Evolutionary conservation across 352 stramenopile species (phyloP), one percentile per base, ranked within the genome.

Genomic region (Phytopythium vexans): DNA sequence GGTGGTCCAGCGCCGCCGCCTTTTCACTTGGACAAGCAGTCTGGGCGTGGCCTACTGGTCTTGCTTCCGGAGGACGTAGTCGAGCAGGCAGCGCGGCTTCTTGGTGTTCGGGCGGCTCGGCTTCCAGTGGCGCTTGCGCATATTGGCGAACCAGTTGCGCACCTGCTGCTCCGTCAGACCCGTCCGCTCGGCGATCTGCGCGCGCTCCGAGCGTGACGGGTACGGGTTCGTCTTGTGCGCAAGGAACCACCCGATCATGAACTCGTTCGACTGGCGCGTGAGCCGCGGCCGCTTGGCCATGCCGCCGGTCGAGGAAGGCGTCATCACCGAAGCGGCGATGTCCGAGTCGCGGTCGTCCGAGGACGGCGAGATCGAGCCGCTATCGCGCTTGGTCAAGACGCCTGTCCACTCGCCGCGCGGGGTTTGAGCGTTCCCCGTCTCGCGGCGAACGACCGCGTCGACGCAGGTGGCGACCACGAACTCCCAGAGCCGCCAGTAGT

Each of bases 131-230:
- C 84, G 82, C 56, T 94, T 94, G 44, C 84, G 84, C 82, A 94
- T 94, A 57, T 94, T 94, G 15, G 84, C 82, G 63, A 94, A 94
- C 84, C 84, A 94, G 53, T 94, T 92, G 57, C 82, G 82, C 54
- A 94, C 82, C 54, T 94, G 84, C 51, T 91, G 82, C 62, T 92
- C 84, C 6, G 72, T 76, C 32, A 94, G 57, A 0, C 78, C 79
- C 3, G 82, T 92, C 47, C 73, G 75, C 4, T 73, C 69, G 4
- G 84, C 82, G 41, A 94, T 92, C 41, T 85, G 63, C 15, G 62
- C 11, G 31, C 84, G 84, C 64, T 94, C 84, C 7, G 66, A 52
- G 1, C 69, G 54, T 1, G 82, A 87, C 41, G 84, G 84, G 54
- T 94, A 94, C 63, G 84, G 84, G 27, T 92, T 92, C 16, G 76